Base-by-base conservation (phyloP, 2,329 filamentous ascomycete species). In the Graphilbum fragrans region DNA sequence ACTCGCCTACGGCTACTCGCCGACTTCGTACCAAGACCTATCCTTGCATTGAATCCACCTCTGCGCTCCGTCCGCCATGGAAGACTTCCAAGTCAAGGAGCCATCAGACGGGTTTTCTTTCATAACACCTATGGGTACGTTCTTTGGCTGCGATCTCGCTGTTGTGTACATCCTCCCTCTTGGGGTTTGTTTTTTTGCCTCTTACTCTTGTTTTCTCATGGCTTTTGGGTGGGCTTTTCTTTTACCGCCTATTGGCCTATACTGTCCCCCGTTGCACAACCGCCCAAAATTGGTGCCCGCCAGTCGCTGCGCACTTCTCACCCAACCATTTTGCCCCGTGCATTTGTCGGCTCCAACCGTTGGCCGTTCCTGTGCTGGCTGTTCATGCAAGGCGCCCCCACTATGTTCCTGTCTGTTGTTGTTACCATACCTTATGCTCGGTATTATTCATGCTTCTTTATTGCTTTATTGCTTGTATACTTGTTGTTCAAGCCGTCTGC, bases 221-320 rank as follows among this genome's bases (percentile, higher is more conserved):
- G 25, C 25, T 29, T 14, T 29, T 29, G 25, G 25, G 14, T n/a
- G n/a, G 60, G 59, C 50, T 59, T 61, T 47, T 66, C 63, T 47
- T 70, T 66, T 59, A 63, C 75, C 61, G 52, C 72, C 71, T 58
- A 70, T 74, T 59, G 72, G 72, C 74, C 59, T 68, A 71, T 58
- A 5, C 19, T n/a, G n/a, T n/a, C n/a, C n/a, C n/a, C n/a, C n/a
- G n/a, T n/a, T n/a, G n/a, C n/a, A n/a, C n/a, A n/a, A n/a, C n/a
- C n/a, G n/a, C 25, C 21, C 11, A 29, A 27, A 7, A 12, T 27
- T 27, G 23, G 7, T 7, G 23, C 23, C 12, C 23, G 12, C 6
- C 12, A 10, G 14, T 16, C 5, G 29, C 29, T 31, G 29, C 29
- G 22, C 12, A 20, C 18, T n/a, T 20, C 8, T n/a, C n/a, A 38